Evolutionary conservation across 352 stramenopile genomes (phyloP), one percentile per base, ranked within the genome.

Genomic region (Phytophthora rubi): DNA sequence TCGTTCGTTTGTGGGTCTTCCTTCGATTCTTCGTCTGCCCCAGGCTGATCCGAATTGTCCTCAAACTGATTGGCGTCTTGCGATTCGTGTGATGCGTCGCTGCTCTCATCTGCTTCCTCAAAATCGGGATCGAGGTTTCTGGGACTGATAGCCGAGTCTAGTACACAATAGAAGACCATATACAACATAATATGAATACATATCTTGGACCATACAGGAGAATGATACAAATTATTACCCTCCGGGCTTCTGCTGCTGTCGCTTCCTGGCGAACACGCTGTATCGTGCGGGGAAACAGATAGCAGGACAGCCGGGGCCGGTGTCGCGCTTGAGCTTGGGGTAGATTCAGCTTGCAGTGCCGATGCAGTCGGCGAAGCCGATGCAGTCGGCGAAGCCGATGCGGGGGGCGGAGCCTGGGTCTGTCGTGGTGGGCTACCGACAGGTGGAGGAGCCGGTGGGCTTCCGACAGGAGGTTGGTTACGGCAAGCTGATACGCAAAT

Each of bases 261-360:
- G 13, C 35, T 42, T 42, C 35, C 35, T 10, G 35, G 35, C 13
- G 35, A 42, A 12, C 13, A 42, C 35, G 42, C 6, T n/a, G 42
- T 49, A 26, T 48, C 32, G 44, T 48, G 57, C 30, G 42, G 28
- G 52, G 52, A 58, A 39, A 45, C 15, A 47, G 4, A 30, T 47
- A 47, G 52, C 30, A 47, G 26, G 0, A 5, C 4, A 47, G 0
- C n/a, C 28, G 15, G 7, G 42, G 13, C 10, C 15, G 2, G 5
- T 21, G 42, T 9, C 13, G 42, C 16, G 42, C 6, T 48, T 47
- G 39, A 10, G 1, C 10, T 21, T 18, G 42, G 7, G n/a, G 15
- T 49, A 23, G 15, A 10, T 23, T n/a, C 6, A 13, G 4, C 6
- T n/a, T 6, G 16, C 4, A 49, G n/a, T 6, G n/a, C 6, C 42